Evolutionary conservation across 169 alveolate species (phyloP).

Genomic region (Amoebophrya sp.): DNA sequence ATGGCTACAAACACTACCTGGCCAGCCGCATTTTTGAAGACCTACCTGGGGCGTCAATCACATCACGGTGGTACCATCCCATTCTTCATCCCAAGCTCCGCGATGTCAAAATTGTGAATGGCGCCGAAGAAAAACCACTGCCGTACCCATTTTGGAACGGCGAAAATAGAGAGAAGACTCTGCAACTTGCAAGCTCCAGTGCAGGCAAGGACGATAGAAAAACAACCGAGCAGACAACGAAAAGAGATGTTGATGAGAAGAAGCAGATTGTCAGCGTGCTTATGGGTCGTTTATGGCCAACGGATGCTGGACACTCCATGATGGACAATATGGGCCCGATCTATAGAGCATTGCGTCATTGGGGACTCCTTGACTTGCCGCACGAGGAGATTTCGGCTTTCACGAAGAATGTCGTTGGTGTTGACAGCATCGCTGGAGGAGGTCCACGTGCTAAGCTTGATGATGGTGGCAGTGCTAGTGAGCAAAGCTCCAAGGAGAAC

Average conservation of each 20-base stretch:
- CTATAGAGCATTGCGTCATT: not conserved
- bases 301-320: slow-evolving; percentile 1
- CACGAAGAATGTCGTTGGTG: not conserved
- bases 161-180: not conserved
- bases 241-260: not conserved
- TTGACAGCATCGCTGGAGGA: not conserved
- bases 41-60: not conserved
- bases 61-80: not conserved
- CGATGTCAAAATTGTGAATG: not conserved
- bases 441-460: too few species aligned
- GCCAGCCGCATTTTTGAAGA: not conserved
- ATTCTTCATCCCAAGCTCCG: not conserved
- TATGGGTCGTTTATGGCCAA: not conserved
- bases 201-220: not conserved
- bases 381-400: not conserved
- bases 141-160: not conserved
- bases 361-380: not conserved
- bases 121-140: not conserved
- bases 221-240: not conserved
- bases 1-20: not conserved
- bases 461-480: too few species aligned
- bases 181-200: not conserved
- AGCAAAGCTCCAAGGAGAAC: too few species aligned
- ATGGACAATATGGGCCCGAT: not conserved
- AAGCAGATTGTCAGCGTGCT: not conserved